Percentiles rank a stretch among this genome's conserved stretches.
phyloP scores from a whole-genome alignment of 148 eudicot genomes.

The Spergularia marina region DNA sequence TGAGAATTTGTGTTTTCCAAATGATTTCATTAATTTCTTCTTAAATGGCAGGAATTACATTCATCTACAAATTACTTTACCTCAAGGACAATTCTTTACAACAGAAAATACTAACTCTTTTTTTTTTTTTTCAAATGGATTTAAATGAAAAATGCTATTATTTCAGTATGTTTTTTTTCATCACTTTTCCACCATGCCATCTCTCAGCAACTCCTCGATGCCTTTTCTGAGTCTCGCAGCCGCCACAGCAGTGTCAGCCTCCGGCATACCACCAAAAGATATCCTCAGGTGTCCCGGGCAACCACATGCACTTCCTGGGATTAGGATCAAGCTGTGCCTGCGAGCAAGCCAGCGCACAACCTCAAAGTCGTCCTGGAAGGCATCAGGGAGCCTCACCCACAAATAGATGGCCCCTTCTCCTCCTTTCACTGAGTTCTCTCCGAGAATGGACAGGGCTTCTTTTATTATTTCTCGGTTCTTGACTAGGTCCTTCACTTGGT shows the following conservation, averaged over 20 bases:
- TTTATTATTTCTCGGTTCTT: slow-evolving; percentile 56
- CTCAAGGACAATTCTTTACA: neutral
- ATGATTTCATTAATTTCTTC: neutral
- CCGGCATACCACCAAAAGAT: slow-evolving; percentile 77
- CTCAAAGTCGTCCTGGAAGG: slow-evolving; percentile 49
- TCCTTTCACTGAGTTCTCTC: slow-evolving; percentile 68
- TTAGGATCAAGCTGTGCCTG: slow-evolving; percentile 58
- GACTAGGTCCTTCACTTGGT: slow-evolving; percentile 63
- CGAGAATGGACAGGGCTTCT: slow-evolving; percentile 75
- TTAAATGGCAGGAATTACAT: neutral
- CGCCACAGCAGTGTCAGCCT: slow-evolving; percentile 58
- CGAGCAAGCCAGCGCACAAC: slow-evolving; percentile 82
- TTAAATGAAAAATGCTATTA: neutral
- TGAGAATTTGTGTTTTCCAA: too few species aligned
- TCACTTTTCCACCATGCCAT: slow-evolving; percentile 58
- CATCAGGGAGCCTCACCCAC: slow-evolving; percentile 86
- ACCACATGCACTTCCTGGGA: slow-evolving; percentile 85
- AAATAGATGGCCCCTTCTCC: slow-evolving; percentile 98
- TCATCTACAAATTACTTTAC: slow-evolving; percentile 10
- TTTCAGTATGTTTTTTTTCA: neutral
- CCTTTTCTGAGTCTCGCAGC: slow-evolving; percentile 76
- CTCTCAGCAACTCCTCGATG: slow-evolving; percentile 65
- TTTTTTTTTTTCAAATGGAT: slow-evolving; percentile 17
- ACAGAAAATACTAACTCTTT: neutral
- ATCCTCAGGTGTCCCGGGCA: slow-evolving; percentile 76